These are phyloP conservation scores for Boletellus deceptivus DNA, from an alignment of 1,284 basidiomycete genomes.

Conservation along the genomic window DNA sequence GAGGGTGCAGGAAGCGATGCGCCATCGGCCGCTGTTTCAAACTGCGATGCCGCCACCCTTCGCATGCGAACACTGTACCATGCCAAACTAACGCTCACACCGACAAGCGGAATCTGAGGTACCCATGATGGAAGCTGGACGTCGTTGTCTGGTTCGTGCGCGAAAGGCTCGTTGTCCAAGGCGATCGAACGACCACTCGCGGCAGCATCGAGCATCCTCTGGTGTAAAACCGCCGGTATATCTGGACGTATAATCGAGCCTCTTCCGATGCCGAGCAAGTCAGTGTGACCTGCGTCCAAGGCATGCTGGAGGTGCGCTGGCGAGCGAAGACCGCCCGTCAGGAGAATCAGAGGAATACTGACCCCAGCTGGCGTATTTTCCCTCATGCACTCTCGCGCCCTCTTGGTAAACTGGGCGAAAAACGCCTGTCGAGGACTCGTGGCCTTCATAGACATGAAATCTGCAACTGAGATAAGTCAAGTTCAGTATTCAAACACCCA, in stretches of 20 bases:
- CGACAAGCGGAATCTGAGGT: conserved; percentile 50
- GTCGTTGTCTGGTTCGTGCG: conserved; percentile 37
- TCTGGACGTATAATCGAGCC: conserved; percentile 63
- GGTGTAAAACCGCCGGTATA: conserved; percentile 46
- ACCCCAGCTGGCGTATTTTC: conserved; percentile 31
- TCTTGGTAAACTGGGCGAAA: conserved; percentile 59
- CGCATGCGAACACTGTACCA: conserved; percentile 62
- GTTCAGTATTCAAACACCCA: background rate
- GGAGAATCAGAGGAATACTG: conserved; percentile 59
- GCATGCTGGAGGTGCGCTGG: conserved; percentile 58
- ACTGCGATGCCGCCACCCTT: conserved; percentile 39
- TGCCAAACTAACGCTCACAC: conserved; percentile 52
- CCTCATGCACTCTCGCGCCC: conserved; percentile 47
- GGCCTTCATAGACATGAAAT: conserved; percentile 38
- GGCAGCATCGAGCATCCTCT: conserved; percentile 12
- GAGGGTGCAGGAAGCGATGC: conserved; percentile 1
- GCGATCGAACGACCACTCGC: conserved; percentile 13
- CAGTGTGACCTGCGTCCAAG: conserved; percentile 52
- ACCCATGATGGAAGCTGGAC: conserved; percentile 29
- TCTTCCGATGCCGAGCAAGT: conserved; percentile 80
- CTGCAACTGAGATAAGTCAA: conserved; percentile 25
- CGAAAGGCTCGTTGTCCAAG: conserved; percentile 35
- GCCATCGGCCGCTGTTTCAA: background rate
- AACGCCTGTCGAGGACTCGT: conserved; percentile 50
- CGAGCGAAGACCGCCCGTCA: conserved; percentile 79